Evolutionary conservation across 805 yeast species (phyloP).

Genomic region (Kodamaea hsintzibuensis): DNA sequence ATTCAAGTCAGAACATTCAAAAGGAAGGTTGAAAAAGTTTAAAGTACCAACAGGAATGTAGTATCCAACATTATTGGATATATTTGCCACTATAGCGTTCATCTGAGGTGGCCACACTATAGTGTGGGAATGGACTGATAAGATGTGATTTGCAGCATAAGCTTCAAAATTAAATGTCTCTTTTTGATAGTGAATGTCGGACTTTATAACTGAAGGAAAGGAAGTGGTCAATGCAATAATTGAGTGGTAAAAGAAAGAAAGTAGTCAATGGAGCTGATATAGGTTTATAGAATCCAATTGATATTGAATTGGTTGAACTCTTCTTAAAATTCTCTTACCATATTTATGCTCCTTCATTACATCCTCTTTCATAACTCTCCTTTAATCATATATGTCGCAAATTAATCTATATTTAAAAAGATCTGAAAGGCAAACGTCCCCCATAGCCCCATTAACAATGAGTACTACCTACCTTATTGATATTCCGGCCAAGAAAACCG

Average conservation of each 20-base stretch:
- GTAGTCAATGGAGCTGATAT: too few species aligned
- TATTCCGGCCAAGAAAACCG: constrained; percentile 45
- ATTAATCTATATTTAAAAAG: background rate
- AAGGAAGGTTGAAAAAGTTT: constrained; percentile 44
- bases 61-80: constrained; percentile 41
- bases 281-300: too few species aligned
- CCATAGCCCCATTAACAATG: background rate
- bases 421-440: background rate
- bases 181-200: background rate
- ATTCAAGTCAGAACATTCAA: constrained; percentile 28
- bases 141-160: background rate
- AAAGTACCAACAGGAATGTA: constrained; percentile 53
- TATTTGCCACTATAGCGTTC: constrained; percentile 8
- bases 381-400: background rate
- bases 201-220: background rate
- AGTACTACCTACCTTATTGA: constrained; percentile 10
- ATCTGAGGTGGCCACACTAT: background rate
- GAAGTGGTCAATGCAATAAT: background rate
- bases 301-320: too few species aligned
- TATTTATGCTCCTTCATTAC: too few species aligned
- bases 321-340: too few species aligned
- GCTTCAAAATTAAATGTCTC: background rate
- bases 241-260: background rate
- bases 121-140: background rate
- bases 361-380: background rate